phyloP scores from a whole-genome alignment of 257 asterid species.

The Forsythia suspensa region DNA sequence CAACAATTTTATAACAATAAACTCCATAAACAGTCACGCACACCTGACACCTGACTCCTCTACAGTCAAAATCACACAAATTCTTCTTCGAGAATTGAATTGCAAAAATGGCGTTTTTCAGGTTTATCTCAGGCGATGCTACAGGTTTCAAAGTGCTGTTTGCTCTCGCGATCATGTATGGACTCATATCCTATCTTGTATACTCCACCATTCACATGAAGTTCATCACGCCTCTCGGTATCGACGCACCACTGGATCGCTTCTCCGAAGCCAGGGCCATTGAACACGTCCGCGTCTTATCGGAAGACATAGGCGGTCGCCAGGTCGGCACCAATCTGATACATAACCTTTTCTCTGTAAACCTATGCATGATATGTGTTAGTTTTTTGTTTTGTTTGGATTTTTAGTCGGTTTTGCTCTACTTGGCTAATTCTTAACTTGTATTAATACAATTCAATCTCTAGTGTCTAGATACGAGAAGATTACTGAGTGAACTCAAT shows the following conservation, averaged over 20 bases:
- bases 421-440: neutral
- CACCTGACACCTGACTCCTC: neutral
- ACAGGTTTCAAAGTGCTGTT: constrained; percentile 70
- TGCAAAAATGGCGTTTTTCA: constrained; percentile 45
- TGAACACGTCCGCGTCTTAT: constrained; percentile 86
- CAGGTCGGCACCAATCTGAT: constrained; percentile 53
- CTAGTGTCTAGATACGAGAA: neutral
- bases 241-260: constrained; percentile 81
- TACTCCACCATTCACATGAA: constrained; percentile 67
- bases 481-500: constrained; percentile 14
- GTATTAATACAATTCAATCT: neutral
- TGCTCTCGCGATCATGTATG: constrained; percentile 51
- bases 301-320: constrained; percentile 90
- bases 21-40: neutral
- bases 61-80: neutral
- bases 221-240: constrained; percentile 74
- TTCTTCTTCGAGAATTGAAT: constrained; percentile 5
- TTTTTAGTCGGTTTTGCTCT: neutral
- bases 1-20: no score
- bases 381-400: neutral
- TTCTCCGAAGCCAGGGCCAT: constrained; percentile 94
- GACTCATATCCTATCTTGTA: constrained; percentile 45
- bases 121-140: constrained; percentile 63
- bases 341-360: neutral
- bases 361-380: constrained; percentile 9